These are phyloP conservation scores for Monilinia vaccinii-corymbosi DNA, from an alignment of 2,329 filamentous ascomycete species.

Conservation along the genomic window DNA sequence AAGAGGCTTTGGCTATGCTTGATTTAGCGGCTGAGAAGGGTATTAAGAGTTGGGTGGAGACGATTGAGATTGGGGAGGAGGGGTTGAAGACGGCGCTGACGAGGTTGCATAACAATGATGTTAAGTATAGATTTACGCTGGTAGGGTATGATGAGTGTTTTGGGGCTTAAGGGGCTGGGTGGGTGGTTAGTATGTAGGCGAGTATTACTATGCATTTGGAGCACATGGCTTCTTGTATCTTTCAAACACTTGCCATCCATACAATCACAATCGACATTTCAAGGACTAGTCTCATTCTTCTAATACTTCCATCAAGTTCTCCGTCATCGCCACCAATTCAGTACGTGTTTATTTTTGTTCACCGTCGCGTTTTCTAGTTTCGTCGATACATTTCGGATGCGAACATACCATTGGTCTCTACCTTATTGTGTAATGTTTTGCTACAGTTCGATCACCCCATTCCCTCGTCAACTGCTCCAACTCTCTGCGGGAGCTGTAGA, in stretches of 20 bases:
- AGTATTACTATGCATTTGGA: neutral
- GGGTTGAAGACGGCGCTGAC: slow-evolving; percentile 62
- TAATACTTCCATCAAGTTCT: neutral
- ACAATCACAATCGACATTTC: too few relatives aligned
- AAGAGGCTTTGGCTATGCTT: slow-evolving; percentile 64
- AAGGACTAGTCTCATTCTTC: neutral
- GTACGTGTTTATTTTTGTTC: too few relatives aligned
- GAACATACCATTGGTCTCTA: too few relatives aligned
- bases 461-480: too few relatives aligned
- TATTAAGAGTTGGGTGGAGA: slow-evolving; percentile 61
- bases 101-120: slow-evolving; percentile 61
- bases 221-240: neutral
- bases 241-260: too few relatives aligned
- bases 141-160: slow-evolving; percentile 61
- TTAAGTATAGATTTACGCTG: slow-evolving; percentile 65
- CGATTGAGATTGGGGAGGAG: slow-evolving; percentile 61
- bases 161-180: slow-evolving; percentile 22
- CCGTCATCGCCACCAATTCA: too few relatives aligned
- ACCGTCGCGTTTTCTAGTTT: too few relatives aligned
- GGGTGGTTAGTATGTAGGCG: neutral
- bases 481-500: too few relatives aligned
- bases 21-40: slow-evolving; percentile 61
- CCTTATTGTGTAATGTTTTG: too few relatives aligned
- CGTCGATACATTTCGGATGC: too few relatives aligned
- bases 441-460: too few relatives aligned